Evolutionary conservation across 2,329 filamentous ascomycete species (phyloP).

Genomic region (Trichothecium sympodiale): DNA sequence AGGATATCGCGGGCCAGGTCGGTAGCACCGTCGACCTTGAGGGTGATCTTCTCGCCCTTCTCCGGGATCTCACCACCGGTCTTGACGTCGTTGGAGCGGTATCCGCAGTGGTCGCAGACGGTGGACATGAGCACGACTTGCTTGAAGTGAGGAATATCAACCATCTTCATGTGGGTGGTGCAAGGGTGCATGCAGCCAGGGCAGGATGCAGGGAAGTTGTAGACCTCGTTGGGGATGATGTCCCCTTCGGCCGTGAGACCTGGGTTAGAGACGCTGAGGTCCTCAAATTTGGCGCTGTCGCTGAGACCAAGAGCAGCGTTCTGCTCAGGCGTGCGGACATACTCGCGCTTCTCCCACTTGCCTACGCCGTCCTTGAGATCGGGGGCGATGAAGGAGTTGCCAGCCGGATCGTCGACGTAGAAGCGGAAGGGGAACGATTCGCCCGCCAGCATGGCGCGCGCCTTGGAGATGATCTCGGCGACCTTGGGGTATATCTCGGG

Average conservation of each 20-base stretch:
- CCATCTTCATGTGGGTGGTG: constrained; percentile 96
- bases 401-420: constrained; percentile 79
- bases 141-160: constrained; percentile 96
- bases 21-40: constrained; percentile 55
- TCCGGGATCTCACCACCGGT: constrained; percentile 87
- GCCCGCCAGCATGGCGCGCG: constrained; percentile 67
- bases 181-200: constrained; percentile 82
- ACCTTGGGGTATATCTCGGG: constrained; percentile 75
- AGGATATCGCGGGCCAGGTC: constrained; percentile 89
- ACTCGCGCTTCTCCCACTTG: constrained; percentile 84
- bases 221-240: constrained; percentile 88
- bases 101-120: constrained; percentile 82
- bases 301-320: constrained; percentile 76
- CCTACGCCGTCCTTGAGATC: constrained; percentile 67
- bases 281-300: constrained; percentile 30
- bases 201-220: constrained; percentile 83
- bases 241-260: constrained; percentile 49
- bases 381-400: constrained; percentile 94
- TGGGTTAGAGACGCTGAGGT: constrained; percentile 37
- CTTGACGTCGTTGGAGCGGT: constrained; percentile 95
- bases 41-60: constrained; percentile 71
- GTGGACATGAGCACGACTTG: constrained; percentile 95
- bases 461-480: constrained; percentile 60
- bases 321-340: constrained; percentile 70
- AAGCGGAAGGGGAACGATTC: constrained; percentile 79